A percentile compares a stretch with the other conserved stretches of the same genome.
Evolutionary conservation across 129 eudicot genomes (phyloP).

Genomic region (Helianthus tuberosus): DNA sequence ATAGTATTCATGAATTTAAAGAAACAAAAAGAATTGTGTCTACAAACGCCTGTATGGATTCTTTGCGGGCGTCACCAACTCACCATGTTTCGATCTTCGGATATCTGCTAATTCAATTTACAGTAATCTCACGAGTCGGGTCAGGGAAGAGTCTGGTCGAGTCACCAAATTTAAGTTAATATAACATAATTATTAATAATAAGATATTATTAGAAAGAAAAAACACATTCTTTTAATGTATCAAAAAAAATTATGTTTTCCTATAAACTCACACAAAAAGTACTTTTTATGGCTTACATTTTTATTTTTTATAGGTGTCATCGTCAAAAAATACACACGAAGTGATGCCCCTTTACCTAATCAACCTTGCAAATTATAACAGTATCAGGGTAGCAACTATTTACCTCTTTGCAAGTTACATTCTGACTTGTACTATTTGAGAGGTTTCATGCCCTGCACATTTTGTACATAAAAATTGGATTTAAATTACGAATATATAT

Average conservation of each 20-base stretch:
- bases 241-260: background rate
- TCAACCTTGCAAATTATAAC: background rate
- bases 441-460: constrained; percentile 86
- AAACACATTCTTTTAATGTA: too few relatives aligned
- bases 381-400: background rate
- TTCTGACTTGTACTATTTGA: constrained; percentile 41
- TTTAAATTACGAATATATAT: background rate
- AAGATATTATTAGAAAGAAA: too few relatives aligned
- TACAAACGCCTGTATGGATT: background rate
- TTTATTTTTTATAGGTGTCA: background rate
- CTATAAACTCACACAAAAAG: background rate
- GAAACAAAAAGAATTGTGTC: background rate
- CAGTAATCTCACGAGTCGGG: background rate
- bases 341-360: background rate
- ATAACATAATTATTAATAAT: background rate
- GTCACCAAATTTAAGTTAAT: background rate
- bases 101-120: background rate
- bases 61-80: background rate
- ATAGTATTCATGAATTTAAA: constrained; percentile 1
- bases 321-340: background rate
- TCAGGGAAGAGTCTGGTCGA: background rate
- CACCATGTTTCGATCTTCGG: background rate
- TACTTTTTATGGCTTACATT: background rate
- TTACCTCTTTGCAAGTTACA: constrained; percentile 6
- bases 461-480: background rate